These are phyloP conservation scores for Isochrysis galbana DNA, from an alignment of 78 protist genomes.

Conservation along the genomic window DNA sequence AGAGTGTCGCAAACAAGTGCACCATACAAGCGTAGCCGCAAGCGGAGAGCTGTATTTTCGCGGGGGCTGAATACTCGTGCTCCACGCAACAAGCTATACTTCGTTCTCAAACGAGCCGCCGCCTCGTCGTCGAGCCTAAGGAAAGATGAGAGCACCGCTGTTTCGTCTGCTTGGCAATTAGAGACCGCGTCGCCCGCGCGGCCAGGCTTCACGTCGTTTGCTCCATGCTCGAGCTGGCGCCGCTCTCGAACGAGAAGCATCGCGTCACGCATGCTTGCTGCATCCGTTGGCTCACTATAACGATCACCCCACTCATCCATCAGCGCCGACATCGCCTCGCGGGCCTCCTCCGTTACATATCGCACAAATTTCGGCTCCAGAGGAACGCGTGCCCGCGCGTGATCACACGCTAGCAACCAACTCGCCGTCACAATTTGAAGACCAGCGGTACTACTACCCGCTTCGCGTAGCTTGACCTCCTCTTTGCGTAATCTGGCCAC, in stretches of 20 bases:
- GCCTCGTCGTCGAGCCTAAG: neutral
- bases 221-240: neutral
- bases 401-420: neutral
- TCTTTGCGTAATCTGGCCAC: neutral
- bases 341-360: neutral
- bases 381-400: neutral
- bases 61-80: neutral
- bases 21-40: neutral
- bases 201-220: neutral
- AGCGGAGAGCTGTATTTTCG: neutral
- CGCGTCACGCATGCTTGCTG: neutral
- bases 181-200: neutral
- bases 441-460: neutral
- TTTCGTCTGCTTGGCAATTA: neutral
- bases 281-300: neutral
- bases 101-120: neutral
- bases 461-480: no score
- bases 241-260: neutral
- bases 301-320: conserved; percentile 5
- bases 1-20: neutral
- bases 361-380: neutral
- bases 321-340: neutral
- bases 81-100: neutral
- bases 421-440: neutral
- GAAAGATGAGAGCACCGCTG: neutral